A percentile compares a stretch with the other conserved stretches of the same genome.
phyloP scores from a whole-genome alignment of 2,329 filamentous ascomycete species.

The Saccharata proteae region DNA sequence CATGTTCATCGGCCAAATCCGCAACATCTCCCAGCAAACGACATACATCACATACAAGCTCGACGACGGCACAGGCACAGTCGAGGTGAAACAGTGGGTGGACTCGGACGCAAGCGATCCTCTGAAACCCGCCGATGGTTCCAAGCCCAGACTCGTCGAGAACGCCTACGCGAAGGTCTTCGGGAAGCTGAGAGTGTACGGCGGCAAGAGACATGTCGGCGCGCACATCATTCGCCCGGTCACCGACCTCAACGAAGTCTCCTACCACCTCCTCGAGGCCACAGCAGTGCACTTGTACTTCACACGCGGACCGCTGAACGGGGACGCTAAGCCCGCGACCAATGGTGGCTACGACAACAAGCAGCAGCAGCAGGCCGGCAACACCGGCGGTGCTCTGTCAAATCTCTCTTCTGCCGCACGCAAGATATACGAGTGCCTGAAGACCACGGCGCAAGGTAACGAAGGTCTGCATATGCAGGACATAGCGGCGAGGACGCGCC shows the following conservation, averaged over 20 bases:
- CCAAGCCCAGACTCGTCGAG: constrained; percentile 48
- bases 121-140: constrained; percentile 34
- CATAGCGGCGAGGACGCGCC: constrained; percentile 53
- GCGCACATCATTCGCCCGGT: constrained; percentile 73
- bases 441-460: constrained; percentile 55
- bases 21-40: constrained; percentile 70
- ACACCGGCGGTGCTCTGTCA: constrained; percentile 26
- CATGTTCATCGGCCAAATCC: constrained; percentile 83
- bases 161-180: constrained; percentile 77
- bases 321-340: constrained; percentile 22
- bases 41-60: constrained; percentile 89
- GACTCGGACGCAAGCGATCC: constrained; percentile 45
- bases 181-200: constrained; percentile 74
- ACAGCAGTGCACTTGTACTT: constrained; percentile 80
- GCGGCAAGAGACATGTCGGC: constrained; percentile 68
- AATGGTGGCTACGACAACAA: constrained; percentile 8
- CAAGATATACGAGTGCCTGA: constrained; percentile 61
- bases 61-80: constrained; percentile 85
- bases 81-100: constrained; percentile 85
- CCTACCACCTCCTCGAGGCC: constrained; percentile 83
- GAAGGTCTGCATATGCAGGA: constrained; percentile 75
- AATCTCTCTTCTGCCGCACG: constrained; percentile 45
- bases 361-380: constrained; percentile 11
- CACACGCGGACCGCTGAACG: constrained; percentile 52
- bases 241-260: constrained; percentile 80